These are phyloP conservation scores for Wickerhamiella allomyrinae DNA, from an alignment of 805 yeast species.

Conservation along the genomic window DNA sequence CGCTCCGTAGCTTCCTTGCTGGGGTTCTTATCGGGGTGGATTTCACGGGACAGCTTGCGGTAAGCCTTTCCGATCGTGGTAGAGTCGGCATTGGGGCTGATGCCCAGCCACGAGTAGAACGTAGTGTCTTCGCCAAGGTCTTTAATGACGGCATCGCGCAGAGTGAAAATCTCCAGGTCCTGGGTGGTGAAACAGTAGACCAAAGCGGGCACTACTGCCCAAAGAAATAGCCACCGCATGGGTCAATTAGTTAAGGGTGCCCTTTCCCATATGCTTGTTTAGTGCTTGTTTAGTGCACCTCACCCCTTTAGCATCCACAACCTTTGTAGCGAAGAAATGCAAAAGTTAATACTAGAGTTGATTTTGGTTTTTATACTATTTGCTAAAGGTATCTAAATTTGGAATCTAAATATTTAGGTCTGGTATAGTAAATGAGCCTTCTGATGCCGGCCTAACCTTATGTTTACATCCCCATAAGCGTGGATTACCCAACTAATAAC, in stretches of 20 bases:
- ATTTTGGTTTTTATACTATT: no score
- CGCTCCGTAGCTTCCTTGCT: conserved; percentile 43
- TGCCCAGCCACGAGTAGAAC: conserved; percentile 49
- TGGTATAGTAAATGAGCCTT: no score
- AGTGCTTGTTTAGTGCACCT: no score
- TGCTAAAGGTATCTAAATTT: no score
- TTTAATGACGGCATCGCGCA: conserved; percentile 46
- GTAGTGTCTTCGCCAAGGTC: conserved; percentile 49
- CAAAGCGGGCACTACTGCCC: conserved; percentile 8
- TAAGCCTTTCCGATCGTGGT: conserved; percentile 30
- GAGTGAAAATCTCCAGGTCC: conserved; percentile 69
- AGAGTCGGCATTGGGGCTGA: conserved; percentile 16
- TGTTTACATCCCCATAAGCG: no score
- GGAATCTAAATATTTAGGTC: no score
- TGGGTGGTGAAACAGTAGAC: conserved; percentile 37
- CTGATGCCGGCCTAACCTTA: no score
- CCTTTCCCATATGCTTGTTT: background rate
- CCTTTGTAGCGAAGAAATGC: no score
- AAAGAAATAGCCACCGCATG: background rate
- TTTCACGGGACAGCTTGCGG: conserved; percentile 50
- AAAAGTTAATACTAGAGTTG: no score
- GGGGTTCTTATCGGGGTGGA: conserved; percentile 78
- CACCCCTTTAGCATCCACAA: no score
- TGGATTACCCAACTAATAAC: no score
- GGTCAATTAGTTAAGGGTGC: background rate